Evolutionary conservation across 108 stramenopile species (phyloP).

Genomic region (Cyclotella sp.): DNA sequence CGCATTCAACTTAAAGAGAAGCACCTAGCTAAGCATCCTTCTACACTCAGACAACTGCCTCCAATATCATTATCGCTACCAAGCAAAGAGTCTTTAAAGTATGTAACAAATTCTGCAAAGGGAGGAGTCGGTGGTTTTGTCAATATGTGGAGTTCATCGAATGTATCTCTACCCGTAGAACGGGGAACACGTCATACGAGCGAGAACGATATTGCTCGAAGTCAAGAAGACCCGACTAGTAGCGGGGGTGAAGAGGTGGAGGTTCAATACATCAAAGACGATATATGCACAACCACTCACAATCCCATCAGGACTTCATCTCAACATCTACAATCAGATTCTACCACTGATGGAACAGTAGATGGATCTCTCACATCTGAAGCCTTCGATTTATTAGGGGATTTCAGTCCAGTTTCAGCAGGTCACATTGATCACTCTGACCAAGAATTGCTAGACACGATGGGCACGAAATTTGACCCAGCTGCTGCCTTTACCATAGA

Average conservation of each 20-base stretch:
- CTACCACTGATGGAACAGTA: neutral
- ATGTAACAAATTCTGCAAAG: conserved; percentile 38
- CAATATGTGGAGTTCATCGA: conserved; percentile 23
- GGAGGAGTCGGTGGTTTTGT: conserved; percentile 44
- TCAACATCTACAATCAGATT: neutral
- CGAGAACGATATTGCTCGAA: neutral
- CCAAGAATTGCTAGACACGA: conserved; percentile 33
- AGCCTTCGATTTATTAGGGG: conserved; percentile 49
- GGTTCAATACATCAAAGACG: conserved; percentile 2
- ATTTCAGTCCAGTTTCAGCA: conserved; percentile 18
- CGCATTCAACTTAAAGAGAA: conserved; percentile 51
- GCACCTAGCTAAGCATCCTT: conserved; percentile 38
- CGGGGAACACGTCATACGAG: neutral
- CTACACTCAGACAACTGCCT: neutral
- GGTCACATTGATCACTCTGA: conserved; percentile 9
- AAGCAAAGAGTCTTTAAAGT: conserved; percentile 36
- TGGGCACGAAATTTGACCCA: conserved; percentile 43
- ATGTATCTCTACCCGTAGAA: neutral
- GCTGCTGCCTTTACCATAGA: conserved; percentile 54
- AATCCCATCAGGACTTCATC: neutral
- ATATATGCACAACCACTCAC: neutral
- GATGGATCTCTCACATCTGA: conserved; percentile 6
- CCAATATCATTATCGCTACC: conserved; percentile 17
- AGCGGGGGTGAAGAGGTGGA: conserved; percentile 4
- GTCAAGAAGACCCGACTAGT: neutral